Percentiles rank a stretch among this genome's conserved stretches.
Evolutionary conservation across 2,329 filamentous ascomycete species (phyloP).

Genomic region (Colletotrichum sp.): DNA sequence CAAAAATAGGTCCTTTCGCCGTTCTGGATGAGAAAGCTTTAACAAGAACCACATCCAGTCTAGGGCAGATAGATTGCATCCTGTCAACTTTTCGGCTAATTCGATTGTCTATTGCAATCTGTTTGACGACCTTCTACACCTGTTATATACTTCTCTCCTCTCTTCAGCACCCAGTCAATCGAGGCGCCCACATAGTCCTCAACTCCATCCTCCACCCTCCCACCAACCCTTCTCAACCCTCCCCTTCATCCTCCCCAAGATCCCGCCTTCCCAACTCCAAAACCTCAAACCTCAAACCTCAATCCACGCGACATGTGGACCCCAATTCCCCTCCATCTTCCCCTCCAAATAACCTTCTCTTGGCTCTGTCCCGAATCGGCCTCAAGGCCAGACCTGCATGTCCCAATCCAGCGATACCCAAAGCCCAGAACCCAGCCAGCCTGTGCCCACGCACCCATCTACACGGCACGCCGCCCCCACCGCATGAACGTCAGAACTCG

Average conservation of each 20-base stretch:
- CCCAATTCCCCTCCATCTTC: background rate
- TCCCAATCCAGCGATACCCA: background rate
- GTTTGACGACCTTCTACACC: too few species aligned
- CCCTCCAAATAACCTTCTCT: background rate
- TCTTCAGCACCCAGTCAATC: background rate
- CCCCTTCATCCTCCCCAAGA: background rate
- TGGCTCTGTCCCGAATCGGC: background rate
- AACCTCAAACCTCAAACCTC: background rate
- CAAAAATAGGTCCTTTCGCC: accelerated
- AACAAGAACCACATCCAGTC: accelerated
- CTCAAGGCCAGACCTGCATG: background rate
- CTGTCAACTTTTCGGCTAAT: too few species aligned
- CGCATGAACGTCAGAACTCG: background rate
- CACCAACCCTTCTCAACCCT: background rate
- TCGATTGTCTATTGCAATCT: too few species aligned
- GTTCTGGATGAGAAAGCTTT: accelerated
- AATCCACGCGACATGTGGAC: background rate
- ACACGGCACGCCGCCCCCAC: background rate
- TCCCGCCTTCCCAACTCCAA: background rate
- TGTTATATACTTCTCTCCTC: background rate
- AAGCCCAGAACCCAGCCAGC: background rate
- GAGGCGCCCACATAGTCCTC: too few species aligned
- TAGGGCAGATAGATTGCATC: background rate
- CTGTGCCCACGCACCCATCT: background rate
- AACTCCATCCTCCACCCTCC: background rate